A percentile compares a stretch with the other conserved stretches of the same genome.
Evolutionary conservation across 2,329 filamentous ascomycete species (phyloP).

Genomic region (Fusarium sp.): DNA sequence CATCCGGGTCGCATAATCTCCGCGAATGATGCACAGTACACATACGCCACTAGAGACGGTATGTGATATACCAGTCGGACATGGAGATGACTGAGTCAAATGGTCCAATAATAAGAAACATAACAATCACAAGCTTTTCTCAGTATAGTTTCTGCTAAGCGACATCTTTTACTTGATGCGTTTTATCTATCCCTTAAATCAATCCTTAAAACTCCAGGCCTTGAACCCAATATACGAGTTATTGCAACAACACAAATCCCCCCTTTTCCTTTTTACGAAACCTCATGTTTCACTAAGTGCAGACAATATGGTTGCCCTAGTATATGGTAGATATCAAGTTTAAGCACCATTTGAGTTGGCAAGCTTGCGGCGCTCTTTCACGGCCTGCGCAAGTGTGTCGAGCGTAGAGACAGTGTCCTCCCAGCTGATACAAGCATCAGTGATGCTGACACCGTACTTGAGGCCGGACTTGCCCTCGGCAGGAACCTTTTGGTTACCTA

Average conservation of each 20-base stretch:
- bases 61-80: constrained; percentile 28
- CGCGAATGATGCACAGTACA: constrained; percentile 30
- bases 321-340: not conserved
- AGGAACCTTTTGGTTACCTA: constrained; percentile 88
- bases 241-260: constrained; percentile 26
- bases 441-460: constrained; percentile 95
- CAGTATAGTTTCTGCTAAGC: not conserved
- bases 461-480: constrained; percentile 85
- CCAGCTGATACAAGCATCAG: constrained; percentile 97
- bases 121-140: constrained; percentile 5
- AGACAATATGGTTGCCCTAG: not conserved
- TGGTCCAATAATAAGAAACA: not conserved
- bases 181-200: constrained; percentile 45
- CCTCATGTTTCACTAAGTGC: constrained; percentile 8
- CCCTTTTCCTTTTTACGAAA: constrained; percentile 7
- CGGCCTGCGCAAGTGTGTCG: constrained; percentile 80
- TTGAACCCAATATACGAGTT: constrained; percentile 34
- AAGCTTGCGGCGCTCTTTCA: constrained; percentile 68
- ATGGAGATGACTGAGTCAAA: constrained; percentile 13
- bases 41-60: constrained; percentile 17
- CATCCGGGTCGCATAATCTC: not conserved
- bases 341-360: constrained; percentile 43
- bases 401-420: constrained; percentile 86
- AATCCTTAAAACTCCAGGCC: constrained; percentile 44
- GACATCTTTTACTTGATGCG: constrained; percentile 21